Evolutionary conservation across 768 basidiomycete genomes (phyloP), one percentile per base, ranked within the genome.

Genomic region (Phallus indusiatus): DNA sequence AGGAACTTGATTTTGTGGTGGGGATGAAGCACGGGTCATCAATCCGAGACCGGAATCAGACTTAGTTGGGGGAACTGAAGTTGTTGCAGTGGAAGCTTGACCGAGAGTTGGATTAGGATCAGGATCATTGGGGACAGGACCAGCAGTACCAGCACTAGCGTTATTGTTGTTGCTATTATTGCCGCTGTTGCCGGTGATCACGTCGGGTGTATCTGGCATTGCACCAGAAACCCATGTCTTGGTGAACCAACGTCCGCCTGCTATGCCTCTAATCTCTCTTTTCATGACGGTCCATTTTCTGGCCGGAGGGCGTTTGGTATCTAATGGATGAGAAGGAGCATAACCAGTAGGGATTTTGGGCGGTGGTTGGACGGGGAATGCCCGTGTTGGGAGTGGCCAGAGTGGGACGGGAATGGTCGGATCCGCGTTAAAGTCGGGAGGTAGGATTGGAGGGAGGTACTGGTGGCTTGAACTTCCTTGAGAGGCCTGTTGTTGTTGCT

Each of bases 351-450:
- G 74, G n/a, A 90, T 84, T 73, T 90, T 90, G 0, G 80, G 81
- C 1, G 88, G 83, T 33, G 82, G 84, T 64, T 88, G 87, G 12
- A 91, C 89, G 0, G 86, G 83, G 72, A 90, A 90, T 0, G 88
- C 87, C 69, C 86, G 89, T n/a, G 83, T 79, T 12, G 89, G 88
- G 21, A 90, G 78, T 1, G 89, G 86, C 62, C 90, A 91, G 28
- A 84, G 71, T 2, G 89, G 89, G 1, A 86, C 75, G 1, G 88
- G 80, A 18, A 78, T 52, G 18, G 21, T 10, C 10, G 57, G 57
- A 34, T 59, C 73, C 55, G 73, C 79, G 54, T 86, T 82, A 47
- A 86, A 74, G 46, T 77, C 80, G 21, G 75, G 70, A 34, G 81
- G 80, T 55, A 76, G 78, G 22, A 71, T 69, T 9, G 66, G 61